phyloP scores from a whole-genome alignment of 768 basidiomycete genomes.

The Lyophyllum decastes region DNA sequence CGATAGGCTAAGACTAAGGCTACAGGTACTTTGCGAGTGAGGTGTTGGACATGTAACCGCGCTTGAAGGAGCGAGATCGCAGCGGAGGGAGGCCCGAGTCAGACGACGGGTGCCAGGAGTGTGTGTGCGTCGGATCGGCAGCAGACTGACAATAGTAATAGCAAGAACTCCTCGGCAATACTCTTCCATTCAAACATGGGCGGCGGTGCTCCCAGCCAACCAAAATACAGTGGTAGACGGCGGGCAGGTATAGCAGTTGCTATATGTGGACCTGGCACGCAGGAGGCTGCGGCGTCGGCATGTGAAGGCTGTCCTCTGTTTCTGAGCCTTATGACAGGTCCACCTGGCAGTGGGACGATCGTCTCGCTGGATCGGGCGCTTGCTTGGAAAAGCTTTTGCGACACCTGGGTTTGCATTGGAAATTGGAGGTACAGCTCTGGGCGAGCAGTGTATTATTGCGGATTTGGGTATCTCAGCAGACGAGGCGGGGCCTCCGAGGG shows the following conservation, averaged over 20 bases:
- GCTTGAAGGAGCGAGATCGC: background rate
- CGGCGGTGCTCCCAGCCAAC: background rate
- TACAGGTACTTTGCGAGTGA: background rate
- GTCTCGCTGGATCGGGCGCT: background rate
- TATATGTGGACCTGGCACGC: background rate
- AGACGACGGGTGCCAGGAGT: background rate
- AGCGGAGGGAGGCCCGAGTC: background rate
- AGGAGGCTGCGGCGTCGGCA: background rate
- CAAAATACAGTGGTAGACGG: too few species aligned
- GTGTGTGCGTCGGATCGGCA: background rate
- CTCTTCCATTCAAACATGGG: too few species aligned
- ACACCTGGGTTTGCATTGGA: background rate
- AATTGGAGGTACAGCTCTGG: background rate
- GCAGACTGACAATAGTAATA: background rate
- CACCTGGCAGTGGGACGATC: background rate
- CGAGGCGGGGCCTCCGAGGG: constrained; percentile 4
- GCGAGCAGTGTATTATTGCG: background rate
- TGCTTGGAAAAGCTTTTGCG: background rate
- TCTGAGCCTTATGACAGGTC: background rate
- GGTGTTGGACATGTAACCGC: background rate
- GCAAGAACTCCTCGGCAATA: too few species aligned
- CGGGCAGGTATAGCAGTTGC: background rate
- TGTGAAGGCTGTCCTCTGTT: background rate
- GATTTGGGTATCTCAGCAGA: background rate
- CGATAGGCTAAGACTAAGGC: constrained; percentile 2